Evolutionary conservation across 2,329 filamentous ascomycete genomes (phyloP).

Genomic region (Neofusicoccum cordaticola): DNA sequence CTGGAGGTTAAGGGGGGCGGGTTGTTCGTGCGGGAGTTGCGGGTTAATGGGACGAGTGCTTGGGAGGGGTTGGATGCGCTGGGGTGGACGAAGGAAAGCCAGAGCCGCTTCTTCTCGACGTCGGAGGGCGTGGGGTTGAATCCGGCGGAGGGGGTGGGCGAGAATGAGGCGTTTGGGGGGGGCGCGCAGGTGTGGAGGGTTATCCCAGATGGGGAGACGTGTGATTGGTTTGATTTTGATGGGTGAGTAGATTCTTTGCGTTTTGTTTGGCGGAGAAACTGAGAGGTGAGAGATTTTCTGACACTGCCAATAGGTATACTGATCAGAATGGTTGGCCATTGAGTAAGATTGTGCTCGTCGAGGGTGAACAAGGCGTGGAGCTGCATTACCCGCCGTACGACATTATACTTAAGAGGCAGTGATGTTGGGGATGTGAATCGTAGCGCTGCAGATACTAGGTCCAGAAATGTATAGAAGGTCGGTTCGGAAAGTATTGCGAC

Average conservation of each 20-base stretch:
- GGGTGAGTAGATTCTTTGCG: slow-evolving; percentile 21
- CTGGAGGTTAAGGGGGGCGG: slow-evolving; percentile 28
- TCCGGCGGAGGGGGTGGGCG: slow-evolving; percentile 25
- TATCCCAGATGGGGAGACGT: slow-evolving; percentile 25
- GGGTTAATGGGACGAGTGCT: slow-evolving; percentile 29
- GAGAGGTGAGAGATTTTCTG: background rate
- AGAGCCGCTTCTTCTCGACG: slow-evolving; percentile 25
- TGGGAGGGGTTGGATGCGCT: slow-evolving; percentile 29
- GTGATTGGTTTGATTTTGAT: slow-evolving; percentile 35
- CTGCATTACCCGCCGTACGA: slow-evolving; percentile 33
- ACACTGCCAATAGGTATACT: slow-evolving; percentile 22
- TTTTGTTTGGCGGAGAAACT: background rate
- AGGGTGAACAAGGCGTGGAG: slow-evolving; percentile 22
- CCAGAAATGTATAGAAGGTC: background rate
- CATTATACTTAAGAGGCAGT: slow-evolving; percentile 20
- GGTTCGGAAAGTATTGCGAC: no score
- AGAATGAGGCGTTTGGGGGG: background rate
- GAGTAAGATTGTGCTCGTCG: slow-evolving; percentile 29
- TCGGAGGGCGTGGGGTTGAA: slow-evolving; percentile 26
- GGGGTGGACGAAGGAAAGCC: slow-evolving; percentile 24
- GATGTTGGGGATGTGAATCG: background rate
- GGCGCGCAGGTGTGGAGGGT: slow-evolving; percentile 30
- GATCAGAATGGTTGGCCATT: slow-evolving; percentile 32
- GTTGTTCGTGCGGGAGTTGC: slow-evolving; percentile 28
- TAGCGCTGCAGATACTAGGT: background rate